A percentile compares a stretch with the other conserved stretches of the same genome.
These are phyloP conservation scores for Agarophyton chilense DNA, from an alignment of 23 red algal species.

Conservation along the genomic window DNA sequence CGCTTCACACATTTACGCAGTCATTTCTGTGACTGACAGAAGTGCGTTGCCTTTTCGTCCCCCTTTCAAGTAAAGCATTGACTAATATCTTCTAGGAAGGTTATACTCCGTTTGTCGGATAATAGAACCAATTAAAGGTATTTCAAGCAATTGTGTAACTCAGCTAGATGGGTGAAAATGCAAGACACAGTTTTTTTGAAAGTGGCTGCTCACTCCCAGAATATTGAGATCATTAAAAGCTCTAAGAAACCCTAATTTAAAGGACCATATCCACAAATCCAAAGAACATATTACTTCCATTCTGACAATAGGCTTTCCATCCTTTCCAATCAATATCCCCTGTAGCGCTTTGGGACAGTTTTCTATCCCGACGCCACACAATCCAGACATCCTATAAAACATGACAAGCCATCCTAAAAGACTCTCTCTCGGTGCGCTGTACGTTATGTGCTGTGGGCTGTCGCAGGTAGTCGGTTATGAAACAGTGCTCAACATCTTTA, in stretches of 20 bases:
- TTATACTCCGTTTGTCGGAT: conserved; percentile 30
- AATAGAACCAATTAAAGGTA: conserved; percentile 30
- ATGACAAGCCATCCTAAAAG: background rate
- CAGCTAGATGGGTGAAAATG: background rate
- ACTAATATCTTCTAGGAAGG: conserved; percentile 10
- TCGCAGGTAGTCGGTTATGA: conserved; percentile 1
- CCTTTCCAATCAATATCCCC: conserved; percentile 38
- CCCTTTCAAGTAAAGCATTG: background rate
- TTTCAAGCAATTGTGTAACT: background rate
- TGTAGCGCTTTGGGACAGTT: conserved; percentile 37
- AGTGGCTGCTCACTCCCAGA: conserved; percentile 15
- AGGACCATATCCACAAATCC: conserved; percentile 37
- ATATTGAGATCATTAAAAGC: conserved; percentile 44
- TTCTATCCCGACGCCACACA: conserved; percentile 21
- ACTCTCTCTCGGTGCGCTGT: background rate
- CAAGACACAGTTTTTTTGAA: background rate
- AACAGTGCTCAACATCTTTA: background rate
- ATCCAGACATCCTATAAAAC: conserved; percentile 37
- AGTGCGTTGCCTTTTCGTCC: too few relatives aligned
- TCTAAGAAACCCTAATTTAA: conserved; percentile 11
- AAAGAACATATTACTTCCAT: conserved; percentile 27
- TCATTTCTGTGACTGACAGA: too few relatives aligned
- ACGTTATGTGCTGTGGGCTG: background rate
- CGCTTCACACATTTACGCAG: too few relatives aligned
- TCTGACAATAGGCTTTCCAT: background rate